phyloP scores from a whole-genome alignment of 2,329 filamentous ascomycete species.

The Apiospora phragmitis region DNA sequence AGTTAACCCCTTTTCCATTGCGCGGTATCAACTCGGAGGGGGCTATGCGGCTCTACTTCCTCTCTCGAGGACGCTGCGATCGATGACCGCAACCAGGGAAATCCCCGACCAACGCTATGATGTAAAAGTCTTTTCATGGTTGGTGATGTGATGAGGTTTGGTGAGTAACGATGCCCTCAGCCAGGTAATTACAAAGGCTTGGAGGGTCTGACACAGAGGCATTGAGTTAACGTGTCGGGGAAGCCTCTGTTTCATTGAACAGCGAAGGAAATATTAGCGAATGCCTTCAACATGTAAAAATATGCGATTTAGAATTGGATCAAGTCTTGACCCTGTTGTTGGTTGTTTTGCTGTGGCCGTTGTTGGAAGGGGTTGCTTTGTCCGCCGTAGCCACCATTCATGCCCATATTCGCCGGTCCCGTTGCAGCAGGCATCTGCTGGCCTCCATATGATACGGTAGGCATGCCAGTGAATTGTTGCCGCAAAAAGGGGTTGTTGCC shows the following conservation, averaged over 20 bases:
- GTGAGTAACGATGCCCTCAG: not conserved
- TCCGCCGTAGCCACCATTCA: conserved; percentile 45
- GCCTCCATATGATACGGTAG: conserved; percentile 54
- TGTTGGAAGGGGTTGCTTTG: conserved; percentile 59
- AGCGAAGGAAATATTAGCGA: conserved; percentile 2
- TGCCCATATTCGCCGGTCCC: conserved; percentile 56
- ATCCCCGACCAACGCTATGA: not conserved
- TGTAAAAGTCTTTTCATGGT: not conserved
- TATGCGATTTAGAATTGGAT: conserved; percentile 57
- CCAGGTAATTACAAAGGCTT: not conserved
- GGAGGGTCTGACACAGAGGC: not conserved
- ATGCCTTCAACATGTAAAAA: conserved; percentile 2
- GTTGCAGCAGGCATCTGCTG: conserved; percentile 56
- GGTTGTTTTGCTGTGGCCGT: conserved; percentile 48
- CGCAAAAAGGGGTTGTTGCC: conserved; percentile 89
- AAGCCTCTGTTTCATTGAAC: not conserved
- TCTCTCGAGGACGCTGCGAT: not conserved
- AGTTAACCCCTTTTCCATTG: not conserved
- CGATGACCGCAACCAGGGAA: not conserved
- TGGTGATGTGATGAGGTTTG: not conserved
- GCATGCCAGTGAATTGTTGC: conserved; percentile 80
- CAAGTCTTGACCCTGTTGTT: conserved; percentile 55
- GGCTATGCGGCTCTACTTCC: not conserved
- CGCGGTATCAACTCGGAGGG: not conserved
- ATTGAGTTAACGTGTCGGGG: not conserved